phyloP scores from a whole-genome alignment of 2,329 filamentous ascomycete species.

The Zymoseptoria tritici region DNA sequence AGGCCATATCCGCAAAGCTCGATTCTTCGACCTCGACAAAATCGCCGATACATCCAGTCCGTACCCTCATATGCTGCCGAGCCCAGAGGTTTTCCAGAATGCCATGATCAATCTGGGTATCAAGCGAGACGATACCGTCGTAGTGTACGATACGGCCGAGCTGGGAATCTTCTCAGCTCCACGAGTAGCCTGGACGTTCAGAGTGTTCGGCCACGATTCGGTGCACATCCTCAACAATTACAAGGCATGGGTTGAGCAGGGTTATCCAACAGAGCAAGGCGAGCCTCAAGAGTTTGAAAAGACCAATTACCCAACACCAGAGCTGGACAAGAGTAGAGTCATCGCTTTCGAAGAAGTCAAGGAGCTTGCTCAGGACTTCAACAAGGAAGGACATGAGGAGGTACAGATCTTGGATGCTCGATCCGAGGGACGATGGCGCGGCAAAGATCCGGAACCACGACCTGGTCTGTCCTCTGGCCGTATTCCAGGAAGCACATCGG shows the following conservation, averaged over 20 bases:
- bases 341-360: slow-evolving; percentile 76
- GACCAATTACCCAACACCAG: slow-evolving; percentile 37
- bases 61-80: slow-evolving; percentile 95
- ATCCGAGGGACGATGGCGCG: slow-evolving; percentile 70
- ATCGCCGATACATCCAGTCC: slow-evolving; percentile 80
- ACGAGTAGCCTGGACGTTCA: slow-evolving; percentile 85
- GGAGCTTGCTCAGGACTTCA: slow-evolving; percentile 65
- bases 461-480: slow-evolving; percentile 79
- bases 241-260: slow-evolving; percentile 81
- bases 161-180: slow-evolving; percentile 91
- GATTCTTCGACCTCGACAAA: slow-evolving; percentile 94
- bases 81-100: slow-evolving; percentile 68
- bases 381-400: slow-evolving; percentile 75
- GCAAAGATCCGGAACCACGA: slow-evolving; percentile 73
- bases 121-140: slow-evolving; percentile 75
- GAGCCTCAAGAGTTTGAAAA: slow-evolving; percentile 45
- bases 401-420: slow-evolving; percentile 87
- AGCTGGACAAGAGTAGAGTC: slow-evolving; percentile 54
- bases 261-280: slow-evolving; percentile 74
- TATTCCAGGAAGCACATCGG: slow-evolving; percentile 77
- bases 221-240: slow-evolving; percentile 96
- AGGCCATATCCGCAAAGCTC: slow-evolving; percentile 76
- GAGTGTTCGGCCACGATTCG: slow-evolving; percentile 77
- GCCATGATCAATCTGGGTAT: slow-evolving; percentile 89
- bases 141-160: slow-evolving; percentile 90